Evolutionary conservation across 148 eudicot species (phyloP), one percentile per base, ranked within the genome.

Genomic region (Vaccinium macrocarpon): DNA sequence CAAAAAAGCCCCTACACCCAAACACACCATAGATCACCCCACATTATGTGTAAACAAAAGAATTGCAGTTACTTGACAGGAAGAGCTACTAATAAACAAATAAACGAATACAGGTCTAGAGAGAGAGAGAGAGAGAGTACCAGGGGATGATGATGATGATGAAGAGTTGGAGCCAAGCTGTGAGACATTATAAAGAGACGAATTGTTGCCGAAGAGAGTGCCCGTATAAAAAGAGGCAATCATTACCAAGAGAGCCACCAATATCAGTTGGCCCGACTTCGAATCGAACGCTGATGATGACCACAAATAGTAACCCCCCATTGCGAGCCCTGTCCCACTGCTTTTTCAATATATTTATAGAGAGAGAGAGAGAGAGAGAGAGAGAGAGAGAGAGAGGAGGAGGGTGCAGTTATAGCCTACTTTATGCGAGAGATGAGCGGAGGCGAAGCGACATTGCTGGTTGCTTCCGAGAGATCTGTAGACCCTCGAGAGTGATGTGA

Each of bases 181-280:
- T 55, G 89, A 61, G n/a, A 85, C 56, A 74, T n/a, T 62, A 68
- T 84, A 82, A 50, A 88, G 8, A 64, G 93, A 87, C 25, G 87
- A 86, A 85, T 85, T 89, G 82, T 72, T 84, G 75, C 81, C 79
- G 64, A 93, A 96, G 72, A 96, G 91, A 12, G 95, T 95, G 71
- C 98, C 98, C 8, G 91, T 89, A 86, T 91, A 94, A 80, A 96
- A 96, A 0, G 97, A 92, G n/a, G 89, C 92, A 0, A 90, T 90
- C 90, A 94, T 96, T 35, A 96, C 71, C 72, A 94, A 85, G 32
- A 96, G 90, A 75, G 89, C 86, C 59, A 92, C 72, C 88, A 90
- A 71, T 80, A 92, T 78, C 46, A 89, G 73, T 85, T 92, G 91
- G 0, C 95, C 94, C 18, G 87, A 76, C 75, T 87, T 93, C 77